Evolutionary conservation across 202 grass and related monocot genomes (phyloP), one percentile per base, ranked within the genome.

Genomic region (Schoenoplectus triqueter): DNA sequence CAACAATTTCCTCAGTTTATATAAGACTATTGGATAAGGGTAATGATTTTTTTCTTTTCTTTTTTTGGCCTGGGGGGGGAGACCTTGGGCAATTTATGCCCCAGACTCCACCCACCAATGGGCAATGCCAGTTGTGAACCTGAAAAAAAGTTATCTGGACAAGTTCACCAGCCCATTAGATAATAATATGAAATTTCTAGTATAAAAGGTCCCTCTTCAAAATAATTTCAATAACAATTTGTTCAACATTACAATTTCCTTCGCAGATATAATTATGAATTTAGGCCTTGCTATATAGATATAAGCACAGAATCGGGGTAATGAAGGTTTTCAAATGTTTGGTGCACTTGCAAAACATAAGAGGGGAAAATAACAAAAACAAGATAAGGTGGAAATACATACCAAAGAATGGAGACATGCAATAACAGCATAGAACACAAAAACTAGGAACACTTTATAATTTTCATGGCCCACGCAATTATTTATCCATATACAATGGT

Each of bases 401-500:
- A 94, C 96, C 90, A 94, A 70, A 60, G 96, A 94, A 87, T 99
- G 91, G 60, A 99, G 15, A 84, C 90, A 91, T 67, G 93, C 86
- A 86, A 92, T 87, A 65, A 95, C 93, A 66, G 86, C 91, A 89
- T 95, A 95, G n/a, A 99, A 49, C 66, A 99, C 84, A 75, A 99
- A 95, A 18, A 95, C 39, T 60, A 99, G 70, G 69, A 95, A 99
- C 42, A 92, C 56, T 63, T 95, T 99, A 74, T 99, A 99, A 85
- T 99, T 99, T 82, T 87, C 88, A 73, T 99, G 91, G 49, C 93
- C 96, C 18, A 98, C 93, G 41, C 95, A 98, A 86, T 95, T 98
- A 86, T 95, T 98, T 88, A 98, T 98, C 95, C 91, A 98, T 70
- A 98, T 87, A 72, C 95, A 98, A 73, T 98, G 93, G 78, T 98